Conservation (phyloP, 148 eudicot species). For the Heliamphora exappendiculata region DNA sequence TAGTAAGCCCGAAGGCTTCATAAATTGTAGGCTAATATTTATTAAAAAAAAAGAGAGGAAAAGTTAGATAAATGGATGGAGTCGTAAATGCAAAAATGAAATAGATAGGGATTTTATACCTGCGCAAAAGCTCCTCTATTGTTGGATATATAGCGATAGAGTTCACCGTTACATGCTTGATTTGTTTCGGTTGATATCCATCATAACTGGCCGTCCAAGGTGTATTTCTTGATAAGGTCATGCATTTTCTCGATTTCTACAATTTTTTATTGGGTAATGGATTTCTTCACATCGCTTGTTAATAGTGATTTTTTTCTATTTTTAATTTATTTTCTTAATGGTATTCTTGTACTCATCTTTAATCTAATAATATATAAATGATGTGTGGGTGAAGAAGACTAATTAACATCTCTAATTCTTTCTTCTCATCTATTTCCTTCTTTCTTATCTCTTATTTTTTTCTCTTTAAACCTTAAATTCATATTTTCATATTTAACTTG, state of each 20-base stretch:
- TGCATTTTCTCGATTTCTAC: slow-evolving; percentile 94
- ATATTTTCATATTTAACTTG: no score
- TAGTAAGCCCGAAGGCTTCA: slow-evolving; percentile 98
- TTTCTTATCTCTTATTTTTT: no score
- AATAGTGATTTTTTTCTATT: no score
- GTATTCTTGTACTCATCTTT: no score
- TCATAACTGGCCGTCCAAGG: slow-evolving; percentile 65
- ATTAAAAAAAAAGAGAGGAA: background rate
- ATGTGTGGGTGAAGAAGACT: no score
- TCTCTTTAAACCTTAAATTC: no score
- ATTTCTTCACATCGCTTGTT: slow-evolving; percentile 80
- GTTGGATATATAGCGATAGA: slow-evolving; percentile 92
- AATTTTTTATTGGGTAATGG: slow-evolving; percentile 83
- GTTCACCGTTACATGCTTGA: slow-evolving; percentile 81
- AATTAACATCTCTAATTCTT: no score
- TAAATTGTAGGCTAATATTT: slow-evolving; percentile 90
- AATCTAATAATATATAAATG: no score
- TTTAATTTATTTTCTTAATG: no score
- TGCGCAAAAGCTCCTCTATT: slow-evolving; percentile 84
- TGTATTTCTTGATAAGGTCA: slow-evolving; percentile 56
- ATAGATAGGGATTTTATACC: slow-evolving; percentile 29
- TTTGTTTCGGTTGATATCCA: slow-evolving; percentile 92
- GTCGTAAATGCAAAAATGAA: background rate
- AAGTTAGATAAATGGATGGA: background rate
- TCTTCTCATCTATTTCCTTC: no score